A percentile compares a stretch with the other conserved stretches of the same genome.
These are phyloP conservation scores for Nepenthes alata DNA, from an alignment of 179 eudicot species.

Conservation along the genomic window DNA sequence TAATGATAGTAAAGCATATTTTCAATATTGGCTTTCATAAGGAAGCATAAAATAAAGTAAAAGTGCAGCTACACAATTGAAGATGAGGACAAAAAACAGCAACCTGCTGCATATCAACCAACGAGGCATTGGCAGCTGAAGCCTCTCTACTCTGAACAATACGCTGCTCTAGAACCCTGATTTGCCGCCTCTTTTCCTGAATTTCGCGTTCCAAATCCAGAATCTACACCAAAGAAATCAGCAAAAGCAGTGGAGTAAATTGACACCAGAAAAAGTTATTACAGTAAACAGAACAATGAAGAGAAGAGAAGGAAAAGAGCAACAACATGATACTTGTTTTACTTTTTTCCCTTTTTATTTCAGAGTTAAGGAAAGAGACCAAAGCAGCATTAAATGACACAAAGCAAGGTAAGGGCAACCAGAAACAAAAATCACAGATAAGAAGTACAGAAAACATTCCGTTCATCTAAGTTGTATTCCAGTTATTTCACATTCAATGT, in stretches of 20 bases:
- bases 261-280: not conserved
- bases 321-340: not conserved
- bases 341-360: no score
- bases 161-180: constrained; percentile 79
- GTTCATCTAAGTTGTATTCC: no score
- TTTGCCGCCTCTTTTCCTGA: constrained; percentile 70
- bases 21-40: no score
- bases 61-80: no score
- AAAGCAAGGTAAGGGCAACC: no score
- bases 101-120: constrained; percentile 95
- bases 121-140: constrained; percentile 69
- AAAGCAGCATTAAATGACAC: no score
- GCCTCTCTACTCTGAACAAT: constrained; percentile 73
- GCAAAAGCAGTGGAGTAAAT: not conserved
- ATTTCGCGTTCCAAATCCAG: constrained; percentile 81
- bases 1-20: not conserved
- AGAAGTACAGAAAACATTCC: no score
- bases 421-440: no score
- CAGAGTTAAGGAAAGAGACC: no score
- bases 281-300: no score
- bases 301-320: not conserved
- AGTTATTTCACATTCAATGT: no score
- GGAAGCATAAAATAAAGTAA: no score
- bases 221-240: constrained; percentile 31
- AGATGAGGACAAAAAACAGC: not conserved